A percentile compares a stretch with the other conserved stretches of the same genome.
phyloP scores from a whole-genome alignment of 2,329 filamentous ascomycete species.

The Acephala macrosclerotiorum region DNA sequence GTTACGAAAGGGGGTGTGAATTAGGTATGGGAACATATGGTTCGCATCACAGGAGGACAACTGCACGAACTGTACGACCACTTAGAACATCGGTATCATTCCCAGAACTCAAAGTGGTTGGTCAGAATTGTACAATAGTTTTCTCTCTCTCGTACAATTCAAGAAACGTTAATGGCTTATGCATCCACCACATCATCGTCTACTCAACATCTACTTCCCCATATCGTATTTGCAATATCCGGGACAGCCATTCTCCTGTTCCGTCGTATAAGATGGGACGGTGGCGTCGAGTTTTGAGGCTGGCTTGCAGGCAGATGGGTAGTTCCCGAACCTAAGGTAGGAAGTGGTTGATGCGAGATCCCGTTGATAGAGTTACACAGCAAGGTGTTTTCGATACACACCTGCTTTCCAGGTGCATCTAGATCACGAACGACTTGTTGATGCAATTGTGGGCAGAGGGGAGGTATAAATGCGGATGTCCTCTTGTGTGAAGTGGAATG shows the following conservation, averaged over 20 bases:
- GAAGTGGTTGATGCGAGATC: constrained; percentile 16
- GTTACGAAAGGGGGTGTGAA: constrained; percentile 29
- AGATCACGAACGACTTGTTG: not conserved
- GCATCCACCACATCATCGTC: constrained; percentile 2
- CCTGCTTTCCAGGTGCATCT: constrained; percentile 6
- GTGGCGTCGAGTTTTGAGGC: not conserved
- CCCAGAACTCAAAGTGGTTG: constrained; percentile 29
- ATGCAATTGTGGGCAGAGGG: constrained; percentile 12
- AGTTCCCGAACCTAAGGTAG: constrained; percentile 8
- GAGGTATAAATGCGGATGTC: constrained; percentile 4
- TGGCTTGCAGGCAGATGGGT: constrained; percentile 1
- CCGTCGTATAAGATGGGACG: not conserved
- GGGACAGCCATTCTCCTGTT: not conserved
- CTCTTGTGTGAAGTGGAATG: not conserved
- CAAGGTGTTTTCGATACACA: constrained; percentile 14
- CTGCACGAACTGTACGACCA: constrained; percentile 40
- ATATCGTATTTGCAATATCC: not conserved
- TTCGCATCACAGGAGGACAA: constrained; percentile 34
- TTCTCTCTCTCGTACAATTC: constrained; percentile 8
- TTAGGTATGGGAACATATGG: constrained; percentile 32
- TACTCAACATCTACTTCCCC: not conserved
- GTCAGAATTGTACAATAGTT: constrained; percentile 12
- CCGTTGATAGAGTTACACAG: constrained; percentile 23
- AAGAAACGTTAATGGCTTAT: constrained; percentile 17
- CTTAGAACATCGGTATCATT: constrained; percentile 37